phyloP scores from a whole-genome alignment of 2,329 filamentous ascomycete species.

The Ceratocystis destructans region DNA sequence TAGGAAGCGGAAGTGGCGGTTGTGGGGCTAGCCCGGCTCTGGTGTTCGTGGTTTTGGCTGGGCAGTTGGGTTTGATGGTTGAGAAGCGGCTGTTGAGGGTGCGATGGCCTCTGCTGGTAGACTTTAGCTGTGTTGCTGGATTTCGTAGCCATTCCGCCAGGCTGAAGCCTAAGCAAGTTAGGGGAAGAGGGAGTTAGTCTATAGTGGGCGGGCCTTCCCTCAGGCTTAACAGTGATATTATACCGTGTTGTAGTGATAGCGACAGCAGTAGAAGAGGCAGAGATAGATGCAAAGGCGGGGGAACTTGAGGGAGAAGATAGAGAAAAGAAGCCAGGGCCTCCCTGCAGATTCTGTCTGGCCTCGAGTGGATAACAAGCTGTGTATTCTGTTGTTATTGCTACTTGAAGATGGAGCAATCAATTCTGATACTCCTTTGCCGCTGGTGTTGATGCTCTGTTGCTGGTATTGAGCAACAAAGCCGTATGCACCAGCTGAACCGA shows the following conservation, averaged over 20 bases:
- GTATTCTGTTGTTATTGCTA: neutral
- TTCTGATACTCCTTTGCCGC: neutral
- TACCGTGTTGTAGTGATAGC: neutral
- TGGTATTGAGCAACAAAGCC: neutral
- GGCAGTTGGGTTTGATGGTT: neutral
- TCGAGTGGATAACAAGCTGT: neutral
- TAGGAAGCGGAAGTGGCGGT: slow-evolving; percentile 41
- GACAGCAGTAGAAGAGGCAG: neutral
- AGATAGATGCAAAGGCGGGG: slow-evolving; percentile 3
- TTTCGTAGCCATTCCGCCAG: slow-evolving; percentile 34
- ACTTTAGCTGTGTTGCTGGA: slow-evolving; percentile 14
- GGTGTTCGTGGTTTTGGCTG: neutral
- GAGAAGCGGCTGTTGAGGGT: neutral
- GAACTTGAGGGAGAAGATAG: slow-evolving; percentile 1
- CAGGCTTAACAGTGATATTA: slow-evolving; percentile 5
- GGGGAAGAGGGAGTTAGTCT: slow-evolving; percentile 24
- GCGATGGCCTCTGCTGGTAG: slow-evolving; percentile 4
- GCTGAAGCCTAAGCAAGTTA: slow-evolving; percentile 48
- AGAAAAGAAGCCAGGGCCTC: slow-evolving; percentile 7
- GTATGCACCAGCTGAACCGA: too few species aligned
- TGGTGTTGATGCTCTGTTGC: neutral
- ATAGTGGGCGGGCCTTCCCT: slow-evolving; percentile 9
- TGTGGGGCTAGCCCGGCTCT: slow-evolving; percentile 47
- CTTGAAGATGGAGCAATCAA: neutral
- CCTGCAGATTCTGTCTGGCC: slow-evolving; percentile 7